Conservation (phyloP, 768 basidiomycete genomes). For the Kwoniella europaea region DNA sequence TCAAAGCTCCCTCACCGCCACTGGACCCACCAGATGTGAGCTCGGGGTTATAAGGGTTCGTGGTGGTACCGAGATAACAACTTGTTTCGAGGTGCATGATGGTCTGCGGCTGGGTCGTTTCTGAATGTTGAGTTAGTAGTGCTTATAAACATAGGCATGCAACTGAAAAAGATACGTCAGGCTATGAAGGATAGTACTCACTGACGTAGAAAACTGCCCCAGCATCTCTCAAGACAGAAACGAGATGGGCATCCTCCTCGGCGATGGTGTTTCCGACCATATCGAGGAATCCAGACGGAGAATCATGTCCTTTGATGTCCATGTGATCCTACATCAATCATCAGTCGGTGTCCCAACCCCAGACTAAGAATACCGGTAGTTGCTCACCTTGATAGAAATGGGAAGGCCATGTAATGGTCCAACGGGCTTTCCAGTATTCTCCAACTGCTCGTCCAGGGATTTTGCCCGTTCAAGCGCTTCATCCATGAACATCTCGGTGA, state of each 20-base stretch:
- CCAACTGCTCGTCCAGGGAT: conserved; percentile 34
- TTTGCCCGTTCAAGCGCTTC: conserved; percentile 35
- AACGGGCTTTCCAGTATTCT: conserved; percentile 28
- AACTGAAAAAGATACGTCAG: too few species aligned
- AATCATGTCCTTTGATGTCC: conserved; percentile 28
- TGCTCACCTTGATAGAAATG: conserved; percentile 38
- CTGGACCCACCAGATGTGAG: conserved; percentile 42
- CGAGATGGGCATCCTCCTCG: conserved; percentile 24
- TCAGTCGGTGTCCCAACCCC: background rate
- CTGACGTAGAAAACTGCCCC: conserved; percentile 28
- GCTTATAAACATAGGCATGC: too few species aligned
- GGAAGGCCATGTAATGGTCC: conserved; percentile 49
- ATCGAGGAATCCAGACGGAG: conserved; percentile 29
- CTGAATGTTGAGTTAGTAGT: background rate
- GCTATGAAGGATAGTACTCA: background rate
- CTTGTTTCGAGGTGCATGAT: conserved; percentile 51
- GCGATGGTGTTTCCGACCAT: conserved; percentile 21
- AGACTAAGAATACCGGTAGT: too few species aligned
- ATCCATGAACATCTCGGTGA: conserved; percentile 37
- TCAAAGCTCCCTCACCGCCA: conserved; percentile 50
- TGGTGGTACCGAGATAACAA: conserved; percentile 35
- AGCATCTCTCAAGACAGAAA: conserved; percentile 30
- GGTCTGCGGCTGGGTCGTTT: conserved; percentile 43
- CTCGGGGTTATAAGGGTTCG: conserved; percentile 43
- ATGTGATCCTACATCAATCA: conserved; percentile 58